phyloP scores from a whole-genome alignment of 2,329 filamentous ascomycete genomes.

The Aspergillus pseudoglaucus region DNA sequence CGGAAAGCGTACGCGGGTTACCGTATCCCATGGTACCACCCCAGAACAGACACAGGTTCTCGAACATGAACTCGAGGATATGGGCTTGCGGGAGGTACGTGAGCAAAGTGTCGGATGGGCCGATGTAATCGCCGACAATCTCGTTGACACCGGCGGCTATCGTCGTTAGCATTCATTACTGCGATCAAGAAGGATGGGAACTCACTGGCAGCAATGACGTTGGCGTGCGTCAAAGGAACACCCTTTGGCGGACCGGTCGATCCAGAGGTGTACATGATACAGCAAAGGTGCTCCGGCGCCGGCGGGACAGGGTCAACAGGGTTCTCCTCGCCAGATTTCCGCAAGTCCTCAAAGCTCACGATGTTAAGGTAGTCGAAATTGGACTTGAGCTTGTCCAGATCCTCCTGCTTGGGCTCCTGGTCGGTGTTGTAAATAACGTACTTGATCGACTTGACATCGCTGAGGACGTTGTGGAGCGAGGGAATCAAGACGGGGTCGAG shows the following conservation, averaged over 20 bases:
- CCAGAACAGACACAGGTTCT: conserved; percentile 83
- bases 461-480: conserved; percentile 51
- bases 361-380: conserved; percentile 49
- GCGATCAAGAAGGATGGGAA: conserved; percentile 9
- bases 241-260: conserved; percentile 87
- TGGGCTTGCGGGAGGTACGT: conserved; percentile 92
- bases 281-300: conserved; percentile 69
- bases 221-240: conserved; percentile 72
- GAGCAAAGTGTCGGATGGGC: conserved; percentile 69
- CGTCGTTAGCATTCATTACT: conserved; percentile 5
- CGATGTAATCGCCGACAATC: conserved; percentile 71
- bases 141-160: conserved; percentile 71
- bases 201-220: conserved; percentile 70
- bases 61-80: conserved; percentile 93
- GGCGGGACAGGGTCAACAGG: conserved; percentile 66
- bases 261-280: conserved; percentile 77
- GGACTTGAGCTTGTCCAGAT: conserved; percentile 49
- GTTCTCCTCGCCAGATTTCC: conserved; percentile 56
- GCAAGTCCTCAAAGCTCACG: conserved; percentile 50
- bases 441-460: conserved; percentile 50
- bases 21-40: conserved; percentile 92
- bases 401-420: conserved; percentile 45
- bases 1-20: conserved; percentile 80
- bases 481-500: conserved; percentile 71
- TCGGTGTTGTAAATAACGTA: conserved; percentile 55